A percentile compares a stretch with the other conserved stretches of the same genome.
These are phyloP conservation scores for Hypoxylon rubiginosum DNA, from an alignment of 2,329 filamentous ascomycete genomes.

Conservation along the genomic window DNA sequence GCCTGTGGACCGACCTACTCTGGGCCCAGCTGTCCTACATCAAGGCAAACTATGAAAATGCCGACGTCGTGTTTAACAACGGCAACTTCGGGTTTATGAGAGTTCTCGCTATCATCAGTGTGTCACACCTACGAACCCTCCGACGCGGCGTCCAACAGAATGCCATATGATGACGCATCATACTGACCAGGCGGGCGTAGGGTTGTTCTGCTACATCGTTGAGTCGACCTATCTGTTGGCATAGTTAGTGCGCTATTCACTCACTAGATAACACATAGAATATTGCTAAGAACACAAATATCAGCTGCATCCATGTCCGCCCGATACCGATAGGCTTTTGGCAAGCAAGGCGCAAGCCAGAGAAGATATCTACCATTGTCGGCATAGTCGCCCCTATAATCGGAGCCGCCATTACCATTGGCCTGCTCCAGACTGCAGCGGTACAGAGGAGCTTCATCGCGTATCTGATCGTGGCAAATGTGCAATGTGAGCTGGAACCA, in stretches of 20 bases:
- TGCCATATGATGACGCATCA: no score
- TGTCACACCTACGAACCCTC: conserved; percentile 11
- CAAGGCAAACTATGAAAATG: conserved; percentile 43
- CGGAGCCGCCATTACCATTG: conserved; percentile 38
- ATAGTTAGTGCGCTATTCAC: conserved; percentile 11
- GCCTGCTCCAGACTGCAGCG: conserved; percentile 38
- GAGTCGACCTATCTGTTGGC: conserved; percentile 33
- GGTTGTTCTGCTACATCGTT: conserved; percentile 44
- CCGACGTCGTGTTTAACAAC: conserved; percentile 47
- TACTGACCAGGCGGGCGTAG: conserved; percentile 2
- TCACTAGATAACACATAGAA: neutral
- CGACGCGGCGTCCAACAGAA: neutral
- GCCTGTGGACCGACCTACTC: conserved; percentile 40
- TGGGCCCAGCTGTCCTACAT: conserved; percentile 45
- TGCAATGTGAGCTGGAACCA: conserved; percentile 28
- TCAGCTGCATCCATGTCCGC: conserved; percentile 41
- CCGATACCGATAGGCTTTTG: conserved; percentile 28
- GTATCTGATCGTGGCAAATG: conserved; percentile 45
- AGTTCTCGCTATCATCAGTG: conserved; percentile 42
- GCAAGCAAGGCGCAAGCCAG: conserved; percentile 17
- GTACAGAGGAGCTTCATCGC: conserved; percentile 43
- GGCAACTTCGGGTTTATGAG: conserved; percentile 46
- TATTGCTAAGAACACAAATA: neutral
- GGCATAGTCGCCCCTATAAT: conserved; percentile 38
- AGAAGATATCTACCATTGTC: conserved; percentile 17